These are phyloP conservation scores for Paraconiothyrium sp. DNA, from an alignment of 2,329 filamentous ascomycete species.

Conservation along the genomic window DNA sequence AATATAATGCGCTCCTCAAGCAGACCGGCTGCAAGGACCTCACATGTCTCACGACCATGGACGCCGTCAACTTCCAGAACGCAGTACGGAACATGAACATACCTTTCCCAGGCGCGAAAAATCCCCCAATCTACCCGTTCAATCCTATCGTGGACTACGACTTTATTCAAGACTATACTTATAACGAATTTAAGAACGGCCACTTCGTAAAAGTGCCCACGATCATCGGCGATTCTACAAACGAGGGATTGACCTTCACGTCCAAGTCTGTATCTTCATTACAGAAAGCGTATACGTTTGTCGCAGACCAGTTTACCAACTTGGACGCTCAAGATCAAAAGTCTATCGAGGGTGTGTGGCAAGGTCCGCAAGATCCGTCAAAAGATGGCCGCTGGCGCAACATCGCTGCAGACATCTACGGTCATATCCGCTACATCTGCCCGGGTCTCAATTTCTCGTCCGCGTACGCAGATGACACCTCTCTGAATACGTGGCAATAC, in stretches of 20 bases:
- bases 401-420: constrained; percentile 54
- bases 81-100: constrained; percentile 46
- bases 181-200: constrained; percentile 47
- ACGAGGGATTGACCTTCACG: constrained; percentile 55
- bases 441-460: constrained; percentile 55
- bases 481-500: constrained; percentile 56
- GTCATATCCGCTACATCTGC: constrained; percentile 62
- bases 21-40: constrained; percentile 50
- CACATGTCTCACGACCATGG: constrained; percentile 49
- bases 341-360: constrained; percentile 41
- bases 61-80: constrained; percentile 50
- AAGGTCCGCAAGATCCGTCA: constrained; percentile 38
- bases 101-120: constrained; percentile 50
- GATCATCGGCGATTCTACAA: constrained; percentile 56
- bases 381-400: constrained; percentile 40
- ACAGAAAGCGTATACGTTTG: constrained; percentile 48
- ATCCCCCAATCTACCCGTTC: constrained; percentile 52
- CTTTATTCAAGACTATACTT: constrained; percentile 53
- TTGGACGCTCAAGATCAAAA: constrained; percentile 38
- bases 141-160: constrained; percentile 55
- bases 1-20: constrained; percentile 51
- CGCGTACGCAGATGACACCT: constrained; percentile 40
- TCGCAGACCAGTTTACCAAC: constrained; percentile 50
- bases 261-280: constrained; percentile 46
- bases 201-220: constrained; percentile 54